Conservation (phyloP, 768 basidiomycete species). For the Leccinum broughii region DNA sequence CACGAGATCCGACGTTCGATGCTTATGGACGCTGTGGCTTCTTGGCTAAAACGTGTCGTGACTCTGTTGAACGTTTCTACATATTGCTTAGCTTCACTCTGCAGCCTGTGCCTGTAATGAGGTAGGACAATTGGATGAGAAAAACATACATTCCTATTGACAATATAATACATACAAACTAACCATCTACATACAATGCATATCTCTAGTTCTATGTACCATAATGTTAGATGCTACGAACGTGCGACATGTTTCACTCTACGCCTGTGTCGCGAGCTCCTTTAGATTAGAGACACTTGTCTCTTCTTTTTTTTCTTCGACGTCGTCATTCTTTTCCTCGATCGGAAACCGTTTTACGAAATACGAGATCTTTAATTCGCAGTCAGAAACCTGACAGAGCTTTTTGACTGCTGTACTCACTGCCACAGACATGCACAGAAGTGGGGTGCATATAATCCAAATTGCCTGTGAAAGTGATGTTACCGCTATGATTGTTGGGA, state of each 20-base stretch:
- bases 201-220: slow-evolving; percentile 18
- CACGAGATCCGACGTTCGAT: slow-evolving; percentile 14
- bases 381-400: slow-evolving; percentile 10
- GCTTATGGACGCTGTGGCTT: slow-evolving; percentile 1
- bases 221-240: slow-evolving; percentile 17
- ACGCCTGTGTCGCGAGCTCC: slow-evolving; percentile 17
- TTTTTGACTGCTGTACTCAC: slow-evolving; percentile 37
- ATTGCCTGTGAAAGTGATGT: slow-evolving; percentile 48
- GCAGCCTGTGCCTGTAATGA: not conserved
- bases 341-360: slow-evolving; percentile 32
- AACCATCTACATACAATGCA: not conserved
- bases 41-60: not conserved
- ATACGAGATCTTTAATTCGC: slow-evolving; percentile 25
- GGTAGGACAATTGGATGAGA: not conserved
- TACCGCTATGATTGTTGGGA: slow-evolving; percentile 2
- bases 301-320: slow-evolving; percentile 23
- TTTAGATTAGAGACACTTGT: slow-evolving; percentile 6
- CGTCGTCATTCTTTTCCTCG: slow-evolving; percentile 16
- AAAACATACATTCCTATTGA: slow-evolving; percentile 1
- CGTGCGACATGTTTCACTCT: slow-evolving; percentile 7
- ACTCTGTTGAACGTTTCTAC: slow-evolving; percentile 1
- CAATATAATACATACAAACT: slow-evolving; percentile 4
- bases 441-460: slow-evolving; percentile 73
- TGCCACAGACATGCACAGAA: slow-evolving; percentile 63
- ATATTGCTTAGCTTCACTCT: not conserved